Evolutionary conservation across 169 alveolate genomes (phyloP), one percentile per base, ranked within the genome.

Genomic region (Pseudocohnilembus persalinus): DNA sequence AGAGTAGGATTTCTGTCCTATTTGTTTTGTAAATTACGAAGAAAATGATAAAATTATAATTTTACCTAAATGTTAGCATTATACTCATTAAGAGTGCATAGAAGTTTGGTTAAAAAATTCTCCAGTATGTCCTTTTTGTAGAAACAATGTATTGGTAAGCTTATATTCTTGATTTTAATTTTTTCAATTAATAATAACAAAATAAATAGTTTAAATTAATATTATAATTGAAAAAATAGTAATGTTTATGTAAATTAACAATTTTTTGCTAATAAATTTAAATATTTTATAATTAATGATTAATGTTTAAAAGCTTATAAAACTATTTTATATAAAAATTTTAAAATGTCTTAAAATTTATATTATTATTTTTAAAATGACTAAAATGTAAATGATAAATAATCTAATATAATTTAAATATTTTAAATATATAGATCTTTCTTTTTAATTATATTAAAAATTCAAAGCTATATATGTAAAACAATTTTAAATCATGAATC

Each of bases 121-220:
- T n/a, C 64, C 74, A 15, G 49, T 35, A 49, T 79, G 84, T 29
- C 84, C 84, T 0, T 79, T 79, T 29, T 79, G 84, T 29, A 79
- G 84, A 64, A 72, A 79, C 64, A 79, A 79, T 63, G 49, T 79
- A 15, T 28, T 79, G 0, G n/a, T 49, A 79, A 79, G 84, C 28
- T 31, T 77, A 34, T 29, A 27, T 33, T 33, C 30, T 27, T 77
- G 82, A 77, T 73, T n/a, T 73, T 15, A 73, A 73, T 73, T 4
- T 1, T 73, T n/a, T 15, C 20, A 1, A 11, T 26, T 15, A 73
- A 29, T 15, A 73, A 26, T n/a, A 73, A 73, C 6, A 29, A 15
- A 73, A 1, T 15, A 73, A 73, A n/a, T n/a, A n/a, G n/a, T n/a
- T n/a, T 26, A n/a, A 15, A 73, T 4, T 15, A 73, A 73, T 26